phyloP scores from a whole-genome alignment of 2,329 filamentous ascomycete species.

The Xylaria sp. region DNA sequence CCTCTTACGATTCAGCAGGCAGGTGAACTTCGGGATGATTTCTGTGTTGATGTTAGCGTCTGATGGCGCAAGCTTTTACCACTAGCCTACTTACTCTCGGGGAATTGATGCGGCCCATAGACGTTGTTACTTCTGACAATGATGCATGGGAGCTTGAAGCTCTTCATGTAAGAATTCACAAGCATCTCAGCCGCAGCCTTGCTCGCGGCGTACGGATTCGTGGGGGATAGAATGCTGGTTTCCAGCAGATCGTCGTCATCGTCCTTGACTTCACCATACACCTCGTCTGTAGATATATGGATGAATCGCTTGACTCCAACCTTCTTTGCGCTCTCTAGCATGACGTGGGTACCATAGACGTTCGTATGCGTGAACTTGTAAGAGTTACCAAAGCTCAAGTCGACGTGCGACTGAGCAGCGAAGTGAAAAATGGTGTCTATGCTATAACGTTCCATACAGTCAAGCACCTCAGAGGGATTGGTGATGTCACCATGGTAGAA shows the following conservation, averaged over 20 bases:
- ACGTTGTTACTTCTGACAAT: constrained; percentile 85
- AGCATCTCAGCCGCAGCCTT: constrained; percentile 85
- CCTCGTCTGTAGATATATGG: constrained; percentile 83
- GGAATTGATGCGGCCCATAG: constrained; percentile 82
- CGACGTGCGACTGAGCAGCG: constrained; percentile 83
- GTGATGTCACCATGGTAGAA: constrained; percentile 83
- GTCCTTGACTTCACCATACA: constrained; percentile 78
- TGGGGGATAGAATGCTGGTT: constrained; percentile 74
- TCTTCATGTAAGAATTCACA: constrained; percentile 84
- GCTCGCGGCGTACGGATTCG: constrained; percentile 80
- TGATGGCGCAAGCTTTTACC: background rate
- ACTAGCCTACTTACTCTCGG: constrained; percentile 65
- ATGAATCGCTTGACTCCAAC: constrained; percentile 73
- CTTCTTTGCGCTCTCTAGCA: constrained; percentile 76
- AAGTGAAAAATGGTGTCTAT: constrained; percentile 85
- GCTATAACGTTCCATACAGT: constrained; percentile 69
- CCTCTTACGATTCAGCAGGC: constrained; percentile 66
- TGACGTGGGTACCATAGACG: constrained; percentile 81
- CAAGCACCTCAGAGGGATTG: constrained; percentile 68
- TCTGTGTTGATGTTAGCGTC: constrained; percentile 51
- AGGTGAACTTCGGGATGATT: constrained; percentile 82
- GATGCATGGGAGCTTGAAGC: constrained; percentile 78
- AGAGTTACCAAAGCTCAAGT: constrained; percentile 80
- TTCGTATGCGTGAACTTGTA: constrained; percentile 82
- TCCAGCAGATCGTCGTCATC: constrained; percentile 73